Evolutionary conservation across 208 protist species (phyloP).

Genomic region (Herpetomonas tarakana): DNA sequence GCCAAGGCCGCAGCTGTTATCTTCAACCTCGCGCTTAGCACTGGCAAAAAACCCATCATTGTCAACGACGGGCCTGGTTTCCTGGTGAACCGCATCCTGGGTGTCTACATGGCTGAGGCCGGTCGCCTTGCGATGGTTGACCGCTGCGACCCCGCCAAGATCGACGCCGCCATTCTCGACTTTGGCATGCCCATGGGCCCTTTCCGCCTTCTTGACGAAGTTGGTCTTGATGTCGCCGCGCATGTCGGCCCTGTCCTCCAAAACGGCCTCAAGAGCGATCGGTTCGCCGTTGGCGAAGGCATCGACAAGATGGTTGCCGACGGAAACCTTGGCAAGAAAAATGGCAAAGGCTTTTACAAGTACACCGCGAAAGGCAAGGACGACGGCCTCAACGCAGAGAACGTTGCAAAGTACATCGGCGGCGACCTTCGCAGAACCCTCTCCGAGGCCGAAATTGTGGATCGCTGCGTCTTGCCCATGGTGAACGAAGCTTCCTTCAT

Average conservation of each 20-base stretch:
- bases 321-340: constrained; percentile 84
- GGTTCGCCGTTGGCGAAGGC: constrained; percentile 46
- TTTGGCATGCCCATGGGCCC: constrained; percentile 94
- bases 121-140: constrained; percentile 57
- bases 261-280: constrained; percentile 54
- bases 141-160: constrained; percentile 37
- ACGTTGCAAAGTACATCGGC: constrained; percentile 32
- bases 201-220: constrained; percentile 89
- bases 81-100: constrained; percentile 84
- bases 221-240: constrained; percentile 88
- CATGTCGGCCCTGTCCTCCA: constrained; percentile 72
- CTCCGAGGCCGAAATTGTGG: constrained; percentile 58
- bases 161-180: constrained; percentile 75
- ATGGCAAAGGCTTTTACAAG: constrained; percentile 84
- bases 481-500: constrained; percentile 81
- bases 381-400: constrained; percentile 36
- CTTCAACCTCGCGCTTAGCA: constrained; percentile 71
- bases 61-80: constrained; percentile 87
- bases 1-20: constrained; percentile 69
- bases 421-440: constrained; percentile 24
- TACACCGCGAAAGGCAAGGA: constrained; percentile 79
- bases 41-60: constrained; percentile 92
- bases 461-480: constrained; percentile 84
- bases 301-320: constrained; percentile 60
- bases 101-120: constrained; percentile 85